Conservation (phyloP, 345 rosid genomes). For the Conringia planisiliqua region DNA sequence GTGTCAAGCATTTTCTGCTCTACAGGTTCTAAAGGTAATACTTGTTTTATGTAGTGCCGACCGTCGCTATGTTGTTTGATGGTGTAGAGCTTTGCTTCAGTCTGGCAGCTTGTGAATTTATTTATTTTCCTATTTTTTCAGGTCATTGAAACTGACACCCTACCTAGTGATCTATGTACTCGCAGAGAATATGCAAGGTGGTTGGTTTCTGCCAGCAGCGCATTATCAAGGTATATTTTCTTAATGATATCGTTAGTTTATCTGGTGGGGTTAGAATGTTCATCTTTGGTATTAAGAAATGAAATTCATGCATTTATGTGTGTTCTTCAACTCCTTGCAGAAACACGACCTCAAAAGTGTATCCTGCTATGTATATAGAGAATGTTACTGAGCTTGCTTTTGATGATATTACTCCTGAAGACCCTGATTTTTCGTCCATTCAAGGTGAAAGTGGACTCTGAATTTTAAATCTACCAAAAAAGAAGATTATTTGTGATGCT, state of each 20-base stretch:
- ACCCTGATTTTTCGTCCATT: slow-evolving; percentile 89
- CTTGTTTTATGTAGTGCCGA: neutral
- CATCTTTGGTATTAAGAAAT: neutral
- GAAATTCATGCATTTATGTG: neutral
- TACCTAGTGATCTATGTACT: slow-evolving; percentile 71
- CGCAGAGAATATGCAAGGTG: slow-evolving; percentile 95
- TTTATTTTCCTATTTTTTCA: slow-evolving; percentile 27
- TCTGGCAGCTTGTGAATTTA: slow-evolving; percentile 3
- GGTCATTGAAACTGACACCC: slow-evolving; percentile 83
- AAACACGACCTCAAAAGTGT: slow-evolving; percentile 73
- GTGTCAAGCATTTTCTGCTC: slow-evolving; percentile 78
- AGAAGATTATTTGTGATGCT: neutral
- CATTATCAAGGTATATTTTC: slow-evolving; percentile 66
- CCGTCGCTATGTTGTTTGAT: slow-evolving; percentile 9
- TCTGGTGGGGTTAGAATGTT: slow-evolving; percentile 14
- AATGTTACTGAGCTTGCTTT: slow-evolving; percentile 86
- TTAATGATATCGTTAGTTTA: slow-evolving; percentile 14
- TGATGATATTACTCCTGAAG: slow-evolving; percentile 79
- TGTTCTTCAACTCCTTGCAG: slow-evolving; percentile 41
- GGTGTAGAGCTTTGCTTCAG: slow-evolving; percentile 5
- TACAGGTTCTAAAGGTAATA: slow-evolving; percentile 84
- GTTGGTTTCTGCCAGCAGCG: slow-evolving; percentile 83
- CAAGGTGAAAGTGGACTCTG: slow-evolving; percentile 57
- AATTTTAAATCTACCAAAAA: neutral
- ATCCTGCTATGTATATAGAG: slow-evolving; percentile 95